Evolutionary conservation across 2,329 filamentous ascomycete genomes (phyloP).

Genomic region (Cercospora janseana): DNA sequence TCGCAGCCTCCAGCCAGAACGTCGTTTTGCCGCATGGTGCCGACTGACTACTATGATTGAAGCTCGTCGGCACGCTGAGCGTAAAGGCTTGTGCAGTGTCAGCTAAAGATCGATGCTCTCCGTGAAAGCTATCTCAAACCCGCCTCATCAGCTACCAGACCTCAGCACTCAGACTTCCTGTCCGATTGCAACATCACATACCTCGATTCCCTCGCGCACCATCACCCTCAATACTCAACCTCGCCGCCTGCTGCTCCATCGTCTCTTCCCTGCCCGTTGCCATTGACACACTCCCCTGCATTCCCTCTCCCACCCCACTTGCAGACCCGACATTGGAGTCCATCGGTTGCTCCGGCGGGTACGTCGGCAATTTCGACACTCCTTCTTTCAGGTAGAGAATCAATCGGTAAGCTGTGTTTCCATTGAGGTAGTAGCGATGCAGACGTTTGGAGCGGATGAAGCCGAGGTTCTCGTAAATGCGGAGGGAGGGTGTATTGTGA

Average conservation of each 20-base stretch:
- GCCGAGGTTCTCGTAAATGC: conserved; percentile 86
- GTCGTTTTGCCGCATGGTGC: too few species aligned
- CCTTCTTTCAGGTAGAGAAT: conserved; percentile 73
- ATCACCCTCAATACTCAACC: conserved; percentile 32
- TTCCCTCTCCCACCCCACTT: conserved; percentile 30
- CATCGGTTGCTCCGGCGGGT: conserved; percentile 32
- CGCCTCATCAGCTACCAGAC: too few species aligned
- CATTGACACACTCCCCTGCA: conserved; percentile 27
- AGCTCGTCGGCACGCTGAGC: too few species aligned
- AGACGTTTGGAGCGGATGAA: conserved; percentile 90
- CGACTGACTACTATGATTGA: too few species aligned
- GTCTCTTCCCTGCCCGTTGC: conserved; percentile 30
- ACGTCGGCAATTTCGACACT: conserved; percentile 44
- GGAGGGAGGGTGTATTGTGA: conserved; percentile 83
- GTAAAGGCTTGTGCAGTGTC: too few species aligned
- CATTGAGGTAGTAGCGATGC: conserved; percentile 94
- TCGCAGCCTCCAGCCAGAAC: too few species aligned
- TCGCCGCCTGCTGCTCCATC: conserved; percentile 32
- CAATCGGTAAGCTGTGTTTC: conserved; percentile 88
- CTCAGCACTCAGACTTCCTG: too few species aligned
- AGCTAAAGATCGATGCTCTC: too few species aligned
- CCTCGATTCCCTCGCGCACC: neutral
- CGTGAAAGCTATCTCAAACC: too few species aligned
- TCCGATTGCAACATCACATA: too few species aligned
- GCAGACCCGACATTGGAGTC: conserved; percentile 27